Percentiles rank a stretch among this genome's conserved stretches.
phyloP scores from a whole-genome alignment of 2,329 filamentous ascomycete species.

The Stylonectria norvegica region DNA sequence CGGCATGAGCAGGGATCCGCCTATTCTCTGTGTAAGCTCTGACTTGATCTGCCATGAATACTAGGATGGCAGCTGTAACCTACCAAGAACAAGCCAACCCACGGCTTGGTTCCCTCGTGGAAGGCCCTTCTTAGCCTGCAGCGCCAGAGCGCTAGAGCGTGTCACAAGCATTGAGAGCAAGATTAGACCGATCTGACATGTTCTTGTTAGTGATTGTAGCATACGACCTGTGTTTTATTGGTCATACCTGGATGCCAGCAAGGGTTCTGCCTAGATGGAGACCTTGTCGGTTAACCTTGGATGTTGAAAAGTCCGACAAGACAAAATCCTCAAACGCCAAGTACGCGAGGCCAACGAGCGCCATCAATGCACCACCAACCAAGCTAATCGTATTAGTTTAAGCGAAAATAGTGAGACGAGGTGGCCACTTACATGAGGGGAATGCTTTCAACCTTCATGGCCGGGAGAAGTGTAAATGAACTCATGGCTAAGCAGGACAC shows the following conservation, averaged over 20 bases:
- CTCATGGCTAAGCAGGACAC: conserved; percentile 80
- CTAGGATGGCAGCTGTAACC: conserved; percentile 25
- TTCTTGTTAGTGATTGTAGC: conserved; percentile 10
- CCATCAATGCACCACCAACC: conserved; percentile 75
- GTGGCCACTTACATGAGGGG: conserved; percentile 61
- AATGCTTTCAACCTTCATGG: conserved; percentile 77
- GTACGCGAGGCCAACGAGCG: conserved; percentile 70
- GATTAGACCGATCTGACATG: conserved; percentile 66
- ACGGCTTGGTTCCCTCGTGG: conserved; percentile 84
- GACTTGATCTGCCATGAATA: not conserved
- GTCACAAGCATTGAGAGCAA: conserved; percentile 82
- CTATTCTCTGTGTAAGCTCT: conserved; percentile 38
- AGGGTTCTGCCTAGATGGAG: conserved; percentile 52
- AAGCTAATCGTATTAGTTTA: conserved; percentile 47
- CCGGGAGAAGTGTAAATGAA: conserved; percentile 82
- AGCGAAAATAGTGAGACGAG: too few species aligned
- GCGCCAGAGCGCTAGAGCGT: conserved; percentile 74
- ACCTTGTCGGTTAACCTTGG: conserved; percentile 30
- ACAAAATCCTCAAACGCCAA: conserved; percentile 71
- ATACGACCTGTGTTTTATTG: not conserved
- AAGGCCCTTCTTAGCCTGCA: conserved; percentile 81
- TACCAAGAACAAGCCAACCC: conserved; percentile 77
- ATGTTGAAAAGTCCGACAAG: conserved; percentile 42
- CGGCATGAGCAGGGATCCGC: conserved; percentile 73
- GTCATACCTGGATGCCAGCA: conserved; percentile 61